phyloP scores from a whole-genome alignment of 345 rosid species.

The Citropsis articulata region DNA sequence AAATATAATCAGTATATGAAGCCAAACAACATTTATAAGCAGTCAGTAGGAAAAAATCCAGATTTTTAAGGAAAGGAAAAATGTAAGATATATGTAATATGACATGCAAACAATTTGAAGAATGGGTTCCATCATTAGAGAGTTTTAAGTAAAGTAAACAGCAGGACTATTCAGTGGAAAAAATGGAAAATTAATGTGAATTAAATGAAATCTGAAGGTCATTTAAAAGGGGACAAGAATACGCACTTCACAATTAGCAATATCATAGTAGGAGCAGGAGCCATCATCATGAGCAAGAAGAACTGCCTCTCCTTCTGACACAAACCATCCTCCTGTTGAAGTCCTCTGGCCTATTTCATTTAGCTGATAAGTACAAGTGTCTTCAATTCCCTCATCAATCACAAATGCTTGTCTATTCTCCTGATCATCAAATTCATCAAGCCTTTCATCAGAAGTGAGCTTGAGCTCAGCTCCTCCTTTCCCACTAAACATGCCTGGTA shows the following conservation, averaged over 20 bases:
- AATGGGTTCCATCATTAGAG: background rate
- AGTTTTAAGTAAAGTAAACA: background rate
- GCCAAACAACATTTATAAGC: background rate
- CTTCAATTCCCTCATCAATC: constrained; percentile 56
- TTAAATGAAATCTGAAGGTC: background rate
- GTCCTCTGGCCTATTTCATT: constrained; percentile 64
- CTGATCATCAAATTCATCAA: constrained; percentile 80
- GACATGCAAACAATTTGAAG: background rate
- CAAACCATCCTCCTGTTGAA: constrained; percentile 95
- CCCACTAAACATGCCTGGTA: constrained; percentile 24
- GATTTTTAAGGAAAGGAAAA: background rate
- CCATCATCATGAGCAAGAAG: constrained; percentile 89
- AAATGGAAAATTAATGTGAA: background rate
- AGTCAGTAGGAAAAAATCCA: background rate
- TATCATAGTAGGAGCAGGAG: constrained; percentile 85
- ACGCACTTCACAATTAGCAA: constrained; percentile 79
- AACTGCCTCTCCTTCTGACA: constrained; percentile 94
- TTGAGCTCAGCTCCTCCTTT: constrained; percentile 41
- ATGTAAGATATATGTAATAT: background rate
- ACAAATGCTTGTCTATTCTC: constrained; percentile 47
- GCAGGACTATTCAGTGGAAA: background rate
- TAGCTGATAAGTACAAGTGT: constrained; percentile 41
- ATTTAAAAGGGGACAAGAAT: background rate
- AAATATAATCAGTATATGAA: background rate
- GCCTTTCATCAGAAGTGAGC: constrained; percentile 69